A percentile compares a stretch with the other conserved stretches of the same genome.
Conservation (phyloP, 257 asterid genomes). For the Nicotiana obtusifolia region DNA sequence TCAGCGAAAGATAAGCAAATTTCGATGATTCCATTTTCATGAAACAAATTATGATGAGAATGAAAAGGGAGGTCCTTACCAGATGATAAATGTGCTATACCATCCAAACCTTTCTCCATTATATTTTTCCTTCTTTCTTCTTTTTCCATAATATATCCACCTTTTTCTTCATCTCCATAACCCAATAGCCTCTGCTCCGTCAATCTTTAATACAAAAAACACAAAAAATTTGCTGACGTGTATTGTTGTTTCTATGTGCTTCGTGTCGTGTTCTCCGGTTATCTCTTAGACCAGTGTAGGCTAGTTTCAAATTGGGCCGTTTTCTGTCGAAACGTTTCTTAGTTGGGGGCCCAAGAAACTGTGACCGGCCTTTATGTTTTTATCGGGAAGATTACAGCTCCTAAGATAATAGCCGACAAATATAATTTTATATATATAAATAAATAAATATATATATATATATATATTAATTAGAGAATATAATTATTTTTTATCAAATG, state of each 20-base stretch:
- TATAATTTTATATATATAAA: too few species aligned
- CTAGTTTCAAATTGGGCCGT: background rate
- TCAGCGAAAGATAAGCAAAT: background rate
- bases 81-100: constrained; percentile 22
- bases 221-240: background rate
- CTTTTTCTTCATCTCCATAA: background rate
- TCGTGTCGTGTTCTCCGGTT: background rate
- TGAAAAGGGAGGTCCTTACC: constrained; percentile 16
- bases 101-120: constrained; percentile 41
- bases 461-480: too few species aligned
- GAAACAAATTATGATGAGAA: background rate
- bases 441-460: too few species aligned
- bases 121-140: constrained; percentile 55
- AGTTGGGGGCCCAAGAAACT: background rate
- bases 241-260: background rate
- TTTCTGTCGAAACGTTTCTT: background rate
- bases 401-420: too few species aligned
- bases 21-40: background rate
- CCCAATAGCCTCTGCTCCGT: background rate
- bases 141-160: constrained; percentile 33
- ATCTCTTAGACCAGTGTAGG: background rate
- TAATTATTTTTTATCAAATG: too few species aligned
- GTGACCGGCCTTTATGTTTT: background rate
- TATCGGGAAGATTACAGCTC: too few species aligned
- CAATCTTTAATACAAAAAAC: background rate